These are phyloP conservation scores for Candida tibetensis DNA, from an alignment of 805 yeast genomes.

Conservation along the genomic window DNA sequence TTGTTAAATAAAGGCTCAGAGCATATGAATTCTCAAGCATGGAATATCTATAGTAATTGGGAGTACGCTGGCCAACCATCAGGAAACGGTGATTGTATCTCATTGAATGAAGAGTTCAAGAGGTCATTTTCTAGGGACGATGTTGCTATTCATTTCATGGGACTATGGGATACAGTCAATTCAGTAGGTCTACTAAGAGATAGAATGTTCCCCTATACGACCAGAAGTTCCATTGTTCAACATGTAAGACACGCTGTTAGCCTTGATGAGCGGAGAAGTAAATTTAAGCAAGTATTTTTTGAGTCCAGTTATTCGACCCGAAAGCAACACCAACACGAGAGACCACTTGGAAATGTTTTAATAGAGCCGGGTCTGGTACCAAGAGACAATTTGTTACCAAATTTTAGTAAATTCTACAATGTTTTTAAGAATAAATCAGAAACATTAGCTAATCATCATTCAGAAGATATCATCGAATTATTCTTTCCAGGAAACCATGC, in stretches of 20 bases:
- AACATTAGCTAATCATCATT: conserved; percentile 1
- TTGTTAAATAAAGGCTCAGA: conserved; percentile 54
- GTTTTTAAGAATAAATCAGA: background rate
- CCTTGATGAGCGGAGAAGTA: conserved; percentile 63
- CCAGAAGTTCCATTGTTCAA: conserved; percentile 47
- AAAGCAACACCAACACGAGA: background rate
- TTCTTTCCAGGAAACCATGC: conserved; percentile 74
- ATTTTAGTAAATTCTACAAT: background rate
- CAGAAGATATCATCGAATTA: conserved; percentile 44
- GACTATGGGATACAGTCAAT: conserved; percentile 67
- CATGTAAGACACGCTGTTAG: conserved; percentile 69
- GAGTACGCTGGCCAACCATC: conserved; percentile 58
- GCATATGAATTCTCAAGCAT: conserved; percentile 55
- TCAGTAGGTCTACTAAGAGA: conserved; percentile 62
- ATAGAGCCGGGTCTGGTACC: no score
- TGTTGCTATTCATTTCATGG: conserved; percentile 55
- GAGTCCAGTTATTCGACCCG: conserved; percentile 15
- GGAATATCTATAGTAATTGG: conserved; percentile 63
- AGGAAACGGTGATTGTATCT: conserved; percentile 39
- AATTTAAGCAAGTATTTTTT: conserved; percentile 57
- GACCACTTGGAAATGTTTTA: no score
- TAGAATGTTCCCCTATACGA: conserved; percentile 55
- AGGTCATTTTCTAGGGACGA: conserved; percentile 49
- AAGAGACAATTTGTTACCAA: conserved; percentile 18
- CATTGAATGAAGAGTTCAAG: conserved; percentile 52